Base-by-base conservation (phyloP, 352 stramenopile genomes). In the Blastocystis sp. region DNA sequence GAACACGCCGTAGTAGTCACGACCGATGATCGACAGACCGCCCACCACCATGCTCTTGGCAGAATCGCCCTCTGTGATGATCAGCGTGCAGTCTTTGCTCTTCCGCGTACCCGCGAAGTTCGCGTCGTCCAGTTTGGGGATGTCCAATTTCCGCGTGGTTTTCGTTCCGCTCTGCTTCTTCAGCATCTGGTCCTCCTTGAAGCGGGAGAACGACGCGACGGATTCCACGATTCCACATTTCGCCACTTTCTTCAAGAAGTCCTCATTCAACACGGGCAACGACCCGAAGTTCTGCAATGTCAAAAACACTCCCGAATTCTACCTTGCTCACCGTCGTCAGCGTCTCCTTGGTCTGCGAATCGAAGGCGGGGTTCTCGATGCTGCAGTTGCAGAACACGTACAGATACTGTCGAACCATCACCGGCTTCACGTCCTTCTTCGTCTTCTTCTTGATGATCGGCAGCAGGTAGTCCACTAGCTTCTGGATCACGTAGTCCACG, bases 1-100 rank as follows among this genome's bases (percentile, higher is more conserved):
- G 91, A 99, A 99, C 0, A 99, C 97, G 60, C 97, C 97, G 90
- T 98, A 98, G 60, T 96, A 94, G 82, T 98, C 95, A 80, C 97
- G 92, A 3, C 97, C 96, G 63, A 99, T 95, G 13, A 98, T 95
- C 35, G 96, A 93, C 2, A 99, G 92, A 39, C 97, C 97, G 62
- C 95, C 95, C n/a, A 99, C 95, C 26, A 97, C 96, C 26, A 98
- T 92, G 12, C 96, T 97, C 91, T 98, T 99, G 76, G 97, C 97
- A 24, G 96, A 98, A 92, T 99, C 97, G 91, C 97, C 97, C 93
- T 99, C 97, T 1, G 97, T 99, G 24, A 99, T 91, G 89, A 99
- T 99, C n/a, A 99, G 91, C 2, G 97, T 98, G 91, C 97, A 99
- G 37, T 97, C 90, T 70, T 94, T 67, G 51, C 79, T 91, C 92